Evolutionary conservation across 306 rosid species (phyloP).

Genomic region (Casuarina glauca): DNA sequence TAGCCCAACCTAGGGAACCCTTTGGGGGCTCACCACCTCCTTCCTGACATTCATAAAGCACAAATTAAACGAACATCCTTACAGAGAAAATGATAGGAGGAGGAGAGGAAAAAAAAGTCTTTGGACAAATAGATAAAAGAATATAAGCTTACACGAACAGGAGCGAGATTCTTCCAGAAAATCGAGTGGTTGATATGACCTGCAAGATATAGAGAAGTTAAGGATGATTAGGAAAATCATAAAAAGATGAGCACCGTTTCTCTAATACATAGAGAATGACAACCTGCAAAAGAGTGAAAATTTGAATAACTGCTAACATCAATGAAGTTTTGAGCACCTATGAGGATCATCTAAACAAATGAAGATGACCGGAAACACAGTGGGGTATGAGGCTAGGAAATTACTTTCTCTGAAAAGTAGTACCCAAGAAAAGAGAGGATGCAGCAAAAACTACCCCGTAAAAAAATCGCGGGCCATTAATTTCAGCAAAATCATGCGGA

Average conservation of each 20-base stretch:
- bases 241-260: background rate
- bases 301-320: background rate
- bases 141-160: constrained; percentile 49
- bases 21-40: constrained; percentile 96
- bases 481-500: background rate
- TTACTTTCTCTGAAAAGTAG: background rate
- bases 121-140: constrained; percentile 4
- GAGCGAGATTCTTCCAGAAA: constrained; percentile 81
- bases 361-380: background rate
- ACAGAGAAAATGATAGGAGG: background rate
- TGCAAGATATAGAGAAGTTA: constrained; percentile 31
- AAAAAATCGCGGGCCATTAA: background rate
- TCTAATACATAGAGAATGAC: background rate
- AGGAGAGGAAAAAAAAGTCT: background rate
- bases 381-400: background rate
- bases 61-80: constrained; percentile 7
- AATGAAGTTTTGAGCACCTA: background rate
- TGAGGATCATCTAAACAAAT: background rate
- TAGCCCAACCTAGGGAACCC: constrained; percentile 79
- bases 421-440: background rate
- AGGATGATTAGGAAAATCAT: background rate
- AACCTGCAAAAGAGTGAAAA: background rate
- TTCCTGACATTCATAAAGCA: constrained; percentile 49
- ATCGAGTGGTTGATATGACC: constrained; percentile 88
- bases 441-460: background rate